phyloP scores from a whole-genome alignment of 1,284 basidiomycete genomes.

The Marasmius sp. region DNA sequence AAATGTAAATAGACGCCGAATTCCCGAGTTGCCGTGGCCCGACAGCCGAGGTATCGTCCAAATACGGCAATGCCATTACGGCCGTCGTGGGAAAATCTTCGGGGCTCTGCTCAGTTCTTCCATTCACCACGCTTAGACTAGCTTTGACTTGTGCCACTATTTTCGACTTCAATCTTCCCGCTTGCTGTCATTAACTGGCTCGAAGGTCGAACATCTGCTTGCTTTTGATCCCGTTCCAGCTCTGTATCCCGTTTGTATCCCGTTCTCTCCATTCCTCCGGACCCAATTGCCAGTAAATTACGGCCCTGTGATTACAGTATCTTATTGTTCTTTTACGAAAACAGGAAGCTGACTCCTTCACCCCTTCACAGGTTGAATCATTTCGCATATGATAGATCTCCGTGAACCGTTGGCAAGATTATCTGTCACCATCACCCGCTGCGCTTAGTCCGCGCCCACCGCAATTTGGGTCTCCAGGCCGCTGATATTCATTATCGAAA shows the following conservation, averaged over 20 bases:
- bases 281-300: neutral
- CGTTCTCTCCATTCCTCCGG: neutral
- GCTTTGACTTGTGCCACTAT: too few species aligned
- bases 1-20: too few species aligned
- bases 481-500: too few species aligned
- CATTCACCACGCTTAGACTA: too few species aligned
- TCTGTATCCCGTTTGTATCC: neutral
- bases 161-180: too few species aligned
- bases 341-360: neutral
- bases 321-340: constrained; percentile 1
- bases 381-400: neutral
- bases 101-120: too few species aligned
- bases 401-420: neutral
- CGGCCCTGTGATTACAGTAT: neutral
- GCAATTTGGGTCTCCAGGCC: neutral
- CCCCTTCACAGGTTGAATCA: neutral
- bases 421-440: neutral
- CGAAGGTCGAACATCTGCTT: too few species aligned
- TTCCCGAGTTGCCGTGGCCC: too few species aligned
- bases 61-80: too few species aligned
- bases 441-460: neutral
- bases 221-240: neutral
- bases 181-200: too few species aligned
- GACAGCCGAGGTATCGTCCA: too few species aligned
- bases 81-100: too few species aligned